phyloP scores from a whole-genome alignment of 1,284 basidiomycete species.

The Cryptococcus jaspeensis region DNA sequence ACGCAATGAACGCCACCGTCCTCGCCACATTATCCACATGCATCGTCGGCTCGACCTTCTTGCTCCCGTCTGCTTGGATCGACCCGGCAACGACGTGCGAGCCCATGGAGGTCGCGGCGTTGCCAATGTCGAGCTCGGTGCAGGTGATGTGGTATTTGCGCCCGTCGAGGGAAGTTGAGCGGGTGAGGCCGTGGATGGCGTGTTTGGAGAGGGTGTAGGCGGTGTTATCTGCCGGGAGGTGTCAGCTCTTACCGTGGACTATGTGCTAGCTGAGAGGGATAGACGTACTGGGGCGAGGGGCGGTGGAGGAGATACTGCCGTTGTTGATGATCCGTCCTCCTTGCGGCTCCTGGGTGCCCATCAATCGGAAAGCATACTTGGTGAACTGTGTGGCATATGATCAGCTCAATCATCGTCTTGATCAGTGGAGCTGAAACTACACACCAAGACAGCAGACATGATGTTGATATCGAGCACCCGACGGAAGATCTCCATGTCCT shows the following conservation, averaged over 20 bases:
- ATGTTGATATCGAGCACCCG: constrained; percentile 69
- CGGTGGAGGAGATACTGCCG: constrained; percentile 71
- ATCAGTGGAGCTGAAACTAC: background rate
- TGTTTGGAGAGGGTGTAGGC: constrained; percentile 77
- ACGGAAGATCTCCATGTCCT: constrained; percentile 63
- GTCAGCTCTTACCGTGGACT: constrained; percentile 35
- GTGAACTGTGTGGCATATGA: constrained; percentile 55
- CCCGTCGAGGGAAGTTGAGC: constrained; percentile 71
- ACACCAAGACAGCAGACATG: constrained; percentile 63
- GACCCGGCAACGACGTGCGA: constrained; percentile 54
- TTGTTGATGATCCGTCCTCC: constrained; percentile 85
- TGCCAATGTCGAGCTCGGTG: constrained; percentile 78
- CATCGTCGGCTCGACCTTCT: constrained; percentile 58
- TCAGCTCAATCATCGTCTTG: background rate
- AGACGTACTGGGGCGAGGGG: constrained; percentile 61
- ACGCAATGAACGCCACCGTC: constrained; percentile 67
- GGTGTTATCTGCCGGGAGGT: constrained; percentile 8
- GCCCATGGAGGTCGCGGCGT: constrained; percentile 65
- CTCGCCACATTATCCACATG: constrained; percentile 63
- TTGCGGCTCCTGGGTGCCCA: constrained; percentile 68
- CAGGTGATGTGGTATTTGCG: constrained; percentile 68
- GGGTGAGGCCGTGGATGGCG: constrained; percentile 71
- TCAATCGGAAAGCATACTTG: constrained; percentile 68
- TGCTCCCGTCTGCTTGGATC: constrained; percentile 67
- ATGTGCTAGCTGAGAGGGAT: background rate